Base-by-base conservation (phyloP, 331 rosid species). In the Quercus tomentella region DNA sequence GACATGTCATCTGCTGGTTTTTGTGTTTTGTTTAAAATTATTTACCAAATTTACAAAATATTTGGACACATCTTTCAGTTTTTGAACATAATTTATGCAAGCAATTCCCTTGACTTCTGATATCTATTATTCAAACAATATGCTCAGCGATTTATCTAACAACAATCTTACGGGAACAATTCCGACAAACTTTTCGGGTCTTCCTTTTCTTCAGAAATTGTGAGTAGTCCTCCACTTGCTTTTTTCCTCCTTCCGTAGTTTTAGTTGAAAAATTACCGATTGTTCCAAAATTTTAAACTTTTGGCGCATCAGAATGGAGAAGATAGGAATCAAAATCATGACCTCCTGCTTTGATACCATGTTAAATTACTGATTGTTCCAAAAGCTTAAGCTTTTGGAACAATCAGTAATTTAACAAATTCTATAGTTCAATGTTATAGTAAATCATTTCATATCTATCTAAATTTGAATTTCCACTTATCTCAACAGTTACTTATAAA, bases 131-230 rank as follows among this genome's bases (percentile, higher is more conserved):
- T 31, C 61, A 78, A 73, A 23, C 4, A 28, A 78, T 75, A 33
- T 43, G 26, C 26, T 84, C 97, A 95, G 99, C 26, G 77, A 82
- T 66, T 87, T 95, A 76, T 93, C 97, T 15, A 75, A 93, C 90
- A 96, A 96, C 89, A 72, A 1, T 12, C 91, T 96, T 35, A 84
- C 82, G 20, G 98, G 93, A 83, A 63, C 73, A 37, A 87, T 96
- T 86, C 97, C 99, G 16, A 17, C 89, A 70, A 76, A 58, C 82
- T 86, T 90, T 84, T 87, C 92, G 15, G 65, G 11, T 76, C 91
- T 96, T 74, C 82, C 91, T 22, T 35, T 0, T n/a, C 97, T 93
- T 86, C 99, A 93, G 76, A 84, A 23, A 79, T 77, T 96, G 82
- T 96, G 82, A 91, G 97, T 73, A 63, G 20, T 72, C 69, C 74